Evolutionary conservation across 2,329 filamentous ascomycete genomes (phyloP).

Genomic region (Westerdykella aurantiaca): DNA sequence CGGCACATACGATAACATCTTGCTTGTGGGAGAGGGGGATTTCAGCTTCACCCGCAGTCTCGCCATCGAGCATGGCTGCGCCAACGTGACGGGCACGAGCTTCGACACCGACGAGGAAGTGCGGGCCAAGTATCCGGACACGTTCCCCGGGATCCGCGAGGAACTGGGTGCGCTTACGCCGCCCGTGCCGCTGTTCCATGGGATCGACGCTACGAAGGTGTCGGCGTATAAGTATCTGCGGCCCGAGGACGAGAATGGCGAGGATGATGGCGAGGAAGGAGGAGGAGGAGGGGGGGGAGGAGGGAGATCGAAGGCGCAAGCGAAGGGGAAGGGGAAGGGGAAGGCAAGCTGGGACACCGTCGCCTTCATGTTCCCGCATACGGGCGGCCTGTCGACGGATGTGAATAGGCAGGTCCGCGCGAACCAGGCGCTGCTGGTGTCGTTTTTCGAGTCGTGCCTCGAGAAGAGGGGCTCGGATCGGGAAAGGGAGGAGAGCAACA

Average conservation of each 20-base stretch:
- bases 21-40: constrained; percentile 74
- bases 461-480: constrained; percentile 8
- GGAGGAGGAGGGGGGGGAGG: constrained; percentile 7
- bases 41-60: constrained; percentile 70
- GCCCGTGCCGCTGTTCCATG: constrained; percentile 42
- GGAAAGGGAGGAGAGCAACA: constrained; percentile 11
- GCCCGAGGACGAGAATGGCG: constrained; percentile 17
- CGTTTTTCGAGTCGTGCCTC: constrained; percentile 28
- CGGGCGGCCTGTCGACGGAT: constrained; percentile 85
- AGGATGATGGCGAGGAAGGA: constrained; percentile 3
- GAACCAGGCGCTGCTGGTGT: constrained; percentile 49
- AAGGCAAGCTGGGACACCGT: constrained; percentile 63
- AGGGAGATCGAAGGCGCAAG: too few species aligned
- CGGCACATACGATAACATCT: constrained; percentile 58
- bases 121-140: constrained; percentile 35
- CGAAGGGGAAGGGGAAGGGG: neutral
- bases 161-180: constrained; percentile 24
- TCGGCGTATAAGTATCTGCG: constrained; percentile 25
- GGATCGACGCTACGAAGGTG: constrained; percentile 60
- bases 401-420: constrained; percentile 89
- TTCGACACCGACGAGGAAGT: constrained; percentile 58
- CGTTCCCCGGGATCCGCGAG: constrained; percentile 41
- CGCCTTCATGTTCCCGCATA: constrained; percentile 95
- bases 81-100: constrained; percentile 63
- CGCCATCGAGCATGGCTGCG: constrained; percentile 59